Percentiles rank a stretch among this genome's conserved stretches.
These are phyloP conservation scores for Fusarium verticillioides DNA, from an alignment of 2,329 filamentous ascomycete genomes.

Conservation along the genomic window DNA sequence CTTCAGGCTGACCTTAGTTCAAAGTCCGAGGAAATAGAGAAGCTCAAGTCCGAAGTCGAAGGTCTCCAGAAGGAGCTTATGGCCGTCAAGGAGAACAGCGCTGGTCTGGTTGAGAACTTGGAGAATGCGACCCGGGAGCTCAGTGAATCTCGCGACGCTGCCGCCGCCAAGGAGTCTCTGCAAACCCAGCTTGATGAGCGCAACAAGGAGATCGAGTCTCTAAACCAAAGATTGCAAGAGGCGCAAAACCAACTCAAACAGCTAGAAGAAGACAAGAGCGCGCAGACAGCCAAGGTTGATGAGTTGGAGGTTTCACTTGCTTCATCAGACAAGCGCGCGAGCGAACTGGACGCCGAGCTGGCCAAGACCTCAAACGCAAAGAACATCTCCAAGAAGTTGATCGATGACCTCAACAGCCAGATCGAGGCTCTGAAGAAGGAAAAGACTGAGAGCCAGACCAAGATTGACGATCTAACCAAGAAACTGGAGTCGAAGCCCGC, in stretches of 20 bases:
- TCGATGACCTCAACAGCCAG: conserved; percentile 52
- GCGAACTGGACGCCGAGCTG: conserved; percentile 56
- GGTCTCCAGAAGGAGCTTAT: conserved; percentile 76
- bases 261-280: conserved; percentile 52
- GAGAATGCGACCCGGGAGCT: conserved; percentile 75
- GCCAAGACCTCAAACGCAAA: conserved; percentile 54
- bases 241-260: conserved; percentile 58
- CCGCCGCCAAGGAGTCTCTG: conserved; percentile 56
- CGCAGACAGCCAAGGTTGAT: conserved; percentile 47
- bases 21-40: conserved; percentile 76
- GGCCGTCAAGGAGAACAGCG: conserved; percentile 75
- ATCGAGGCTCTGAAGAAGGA: conserved; percentile 51
- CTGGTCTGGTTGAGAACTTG: conserved; percentile 73
- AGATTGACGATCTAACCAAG: conserved; percentile 55
- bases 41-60: conserved; percentile 75
- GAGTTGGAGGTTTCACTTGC: conserved; percentile 53
- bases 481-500: conserved; percentile 52
- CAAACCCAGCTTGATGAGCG: conserved; percentile 62
- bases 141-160: conserved; percentile 56
- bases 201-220: conserved; percentile 59
- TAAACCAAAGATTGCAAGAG: conserved; percentile 61
- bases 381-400: conserved; percentile 54
- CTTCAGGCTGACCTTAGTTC: conserved; percentile 79
- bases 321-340: conserved; percentile 48
- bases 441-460: conserved; percentile 46